A percentile compares a stretch with the other conserved stretches of the same genome.
phyloP scores from a whole-genome alignment of 106 monocot genomes.

The Hemerocallis citrina region DNA sequence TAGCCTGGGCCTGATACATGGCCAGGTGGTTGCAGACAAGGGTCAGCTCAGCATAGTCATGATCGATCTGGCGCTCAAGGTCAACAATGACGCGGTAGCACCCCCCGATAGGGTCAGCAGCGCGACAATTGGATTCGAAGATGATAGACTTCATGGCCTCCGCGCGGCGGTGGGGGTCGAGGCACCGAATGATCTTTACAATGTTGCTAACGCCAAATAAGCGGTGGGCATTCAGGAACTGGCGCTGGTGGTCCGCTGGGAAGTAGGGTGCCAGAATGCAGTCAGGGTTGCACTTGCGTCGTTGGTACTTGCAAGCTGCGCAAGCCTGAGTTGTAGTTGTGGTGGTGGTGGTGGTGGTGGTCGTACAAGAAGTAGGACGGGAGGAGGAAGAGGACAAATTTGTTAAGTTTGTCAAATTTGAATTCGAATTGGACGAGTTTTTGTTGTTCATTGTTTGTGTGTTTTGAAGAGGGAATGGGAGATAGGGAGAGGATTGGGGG shows the following conservation, averaged over 20 bases:
- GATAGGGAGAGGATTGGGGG: too few species aligned
- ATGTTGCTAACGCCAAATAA: constrained; percentile 77
- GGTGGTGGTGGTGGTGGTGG: background rate
- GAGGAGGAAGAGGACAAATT: too few species aligned
- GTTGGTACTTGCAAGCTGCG: constrained; percentile 78
- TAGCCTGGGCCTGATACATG: background rate
- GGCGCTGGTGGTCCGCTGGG: constrained; percentile 45
- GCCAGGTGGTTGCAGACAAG: constrained; percentile 15
- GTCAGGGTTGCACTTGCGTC: constrained; percentile 47
- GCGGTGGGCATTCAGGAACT: constrained; percentile 57
- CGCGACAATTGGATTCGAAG: constrained; percentile 21
- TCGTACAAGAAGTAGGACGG: too few species aligned
- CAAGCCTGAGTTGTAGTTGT: constrained; percentile 21
- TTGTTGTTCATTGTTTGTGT: too few species aligned
- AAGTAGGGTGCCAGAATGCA: constrained; percentile 64
- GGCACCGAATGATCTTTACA: constrained; percentile 18
- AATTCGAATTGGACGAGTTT: too few species aligned
- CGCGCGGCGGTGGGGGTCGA: constrained; percentile 6
- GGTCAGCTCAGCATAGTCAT: constrained; percentile 4
- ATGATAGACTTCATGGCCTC: constrained; percentile 6
- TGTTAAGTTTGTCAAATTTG: too few species aligned
- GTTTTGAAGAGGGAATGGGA: too few species aligned
- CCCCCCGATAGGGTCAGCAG: constrained; percentile 25
- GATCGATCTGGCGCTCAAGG: constrained; percentile 6
- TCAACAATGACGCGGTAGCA: constrained; percentile 26